These are phyloP conservation scores for Allantophomopsis cytisporea DNA, from an alignment of 2,329 filamentous ascomycete species.

Conservation along the genomic window DNA sequence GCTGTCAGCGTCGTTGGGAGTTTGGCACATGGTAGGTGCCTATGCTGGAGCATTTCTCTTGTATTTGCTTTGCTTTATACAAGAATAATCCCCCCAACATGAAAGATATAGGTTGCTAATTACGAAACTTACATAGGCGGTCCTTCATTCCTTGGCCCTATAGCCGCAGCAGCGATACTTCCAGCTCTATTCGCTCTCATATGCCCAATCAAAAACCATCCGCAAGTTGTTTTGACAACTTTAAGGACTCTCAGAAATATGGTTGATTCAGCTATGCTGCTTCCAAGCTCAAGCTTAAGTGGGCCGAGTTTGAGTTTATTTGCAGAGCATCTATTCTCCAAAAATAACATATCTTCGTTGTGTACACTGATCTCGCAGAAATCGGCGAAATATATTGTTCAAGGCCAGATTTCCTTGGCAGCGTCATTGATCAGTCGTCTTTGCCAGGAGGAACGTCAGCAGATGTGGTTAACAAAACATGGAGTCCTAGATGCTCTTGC, in stretches of 20 bases:
- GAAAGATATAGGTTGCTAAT: background rate
- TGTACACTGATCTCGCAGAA: conserved; percentile 50
- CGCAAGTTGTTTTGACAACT: conserved; percentile 57
- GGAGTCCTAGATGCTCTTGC: conserved; percentile 72
- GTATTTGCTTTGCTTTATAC: background rate
- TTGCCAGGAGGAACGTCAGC: conserved; percentile 59
- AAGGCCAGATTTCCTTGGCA: conserved; percentile 48
- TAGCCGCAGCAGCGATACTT: conserved; percentile 56
- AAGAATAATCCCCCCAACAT: background rate
- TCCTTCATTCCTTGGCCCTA: conserved; percentile 60
- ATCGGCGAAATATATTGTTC: conserved; percentile 33
- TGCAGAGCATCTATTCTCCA: conserved; percentile 51
- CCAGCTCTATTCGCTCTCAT: conserved; percentile 56
- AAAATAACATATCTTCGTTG: conserved; percentile 46
- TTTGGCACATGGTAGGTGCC: conserved; percentile 60
- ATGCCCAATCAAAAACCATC: conserved; percentile 48
- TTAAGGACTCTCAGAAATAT: conserved; percentile 64
- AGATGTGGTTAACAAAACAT: conserved; percentile 54
- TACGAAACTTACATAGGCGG: conserved; percentile 42
- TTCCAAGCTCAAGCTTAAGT: conserved; percentile 32
- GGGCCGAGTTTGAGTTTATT: conserved; percentile 35
- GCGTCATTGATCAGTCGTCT: conserved; percentile 39
- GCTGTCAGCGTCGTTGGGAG: conserved; percentile 76
- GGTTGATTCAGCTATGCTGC: conserved; percentile 46
- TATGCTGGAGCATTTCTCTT: background rate